Evolutionary conservation across 306 rosid genomes (phyloP), one percentile per base, ranked within the genome.

Genomic region (Vachellia collinsii): DNA sequence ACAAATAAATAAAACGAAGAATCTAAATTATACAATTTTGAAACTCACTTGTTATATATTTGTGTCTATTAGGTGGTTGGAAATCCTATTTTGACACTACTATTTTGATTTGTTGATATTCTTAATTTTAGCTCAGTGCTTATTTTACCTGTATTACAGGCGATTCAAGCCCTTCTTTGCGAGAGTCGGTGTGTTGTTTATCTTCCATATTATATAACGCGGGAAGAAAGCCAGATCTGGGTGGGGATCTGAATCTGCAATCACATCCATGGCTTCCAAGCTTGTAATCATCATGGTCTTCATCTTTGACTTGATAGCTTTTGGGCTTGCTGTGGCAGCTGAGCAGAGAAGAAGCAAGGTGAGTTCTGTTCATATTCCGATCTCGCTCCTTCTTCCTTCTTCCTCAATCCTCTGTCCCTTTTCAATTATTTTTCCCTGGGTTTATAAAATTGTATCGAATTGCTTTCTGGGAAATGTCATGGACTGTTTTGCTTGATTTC

Each of bases 321-420:
- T 96, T 78, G 98, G 93, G n/a, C 85, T 96, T 4, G 98, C 98
- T 19, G 90, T 96, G 65, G 97, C 90, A 53, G 99, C 99, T 77
- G 99, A 96, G 80, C 99, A 86, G 84, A 90, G 99, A 80, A 93
- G 99, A 89, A 92, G 93, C 93, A 89, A 92, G 77, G 99, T 96
- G 76, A 93, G 94, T 77, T 25, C 6, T 47, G 16, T 72, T 20
- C 65, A 29, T 65, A 44, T 79, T 58, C 58, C 51, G 44, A 42
- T 82, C 34, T 83, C 77, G 17, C 74, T 51, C 4, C 42, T 51
- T 70, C 3, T 11, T 70, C 58, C 11, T 39, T 16, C 34, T 39
- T 64, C 37, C 46, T 44, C 50, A 5, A 39, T 64, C 34, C 34
- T 29, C 34, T 29, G 70, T 75, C 8, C 29, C 8, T n/a, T 37